Evolutionary conservation across 2,329 filamentous ascomycete species (phyloP), one percentile per base, ranked within the genome.

Genomic region (Hymenoscyphus salicellus): DNA sequence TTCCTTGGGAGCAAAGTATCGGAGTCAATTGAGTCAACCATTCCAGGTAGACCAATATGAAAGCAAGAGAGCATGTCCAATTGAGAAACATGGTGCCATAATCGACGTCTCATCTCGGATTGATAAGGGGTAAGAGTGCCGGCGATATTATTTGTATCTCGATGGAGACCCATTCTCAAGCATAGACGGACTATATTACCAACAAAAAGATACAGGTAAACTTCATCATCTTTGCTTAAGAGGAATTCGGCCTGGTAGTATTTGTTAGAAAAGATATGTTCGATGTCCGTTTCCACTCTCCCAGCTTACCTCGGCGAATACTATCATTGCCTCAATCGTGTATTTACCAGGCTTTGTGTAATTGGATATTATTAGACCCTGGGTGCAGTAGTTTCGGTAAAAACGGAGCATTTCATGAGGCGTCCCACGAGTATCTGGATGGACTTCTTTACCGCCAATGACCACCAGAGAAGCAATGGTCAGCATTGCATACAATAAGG

Each of bases 41-140:
- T 88, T 71, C 83, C 83, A 2, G 89, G 89, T 62, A 91, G 78
- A 1, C 88, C 88, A 65, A 89, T 81, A 71, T 90, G 87, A 71
- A 89, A 89, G 1, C 86, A 84, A 30, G 88, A 85, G 3, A 90
- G 75, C 2, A 87, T 75, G 71, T 91, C 89, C 57, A 89, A 80
- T 71, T 88, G 85, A 30, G 79, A 74, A 2, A 81, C 79, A 67
- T 85, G 77, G 67, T 82, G 80, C 84, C 84, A 86, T 69, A 82
- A 73, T 63, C 87, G 79, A 41, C 87, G 80, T 65, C 87, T 81
- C 83, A 90, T 92, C 78, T 94, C 91, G 80, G 86, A 90, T 77
- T 92, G 85, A 70, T 90, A 93, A 5, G 89, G 87, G 1, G 86
- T 84, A 49, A 94, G 83, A 20, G 58, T 60, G 16, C 69, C 65